Percentiles rank a stretch among this genome's conserved stretches.
phyloP scores from a whole-genome alignment of 2,329 filamentous ascomycete genomes.

The Colletotrichum theobromicola region DNA sequence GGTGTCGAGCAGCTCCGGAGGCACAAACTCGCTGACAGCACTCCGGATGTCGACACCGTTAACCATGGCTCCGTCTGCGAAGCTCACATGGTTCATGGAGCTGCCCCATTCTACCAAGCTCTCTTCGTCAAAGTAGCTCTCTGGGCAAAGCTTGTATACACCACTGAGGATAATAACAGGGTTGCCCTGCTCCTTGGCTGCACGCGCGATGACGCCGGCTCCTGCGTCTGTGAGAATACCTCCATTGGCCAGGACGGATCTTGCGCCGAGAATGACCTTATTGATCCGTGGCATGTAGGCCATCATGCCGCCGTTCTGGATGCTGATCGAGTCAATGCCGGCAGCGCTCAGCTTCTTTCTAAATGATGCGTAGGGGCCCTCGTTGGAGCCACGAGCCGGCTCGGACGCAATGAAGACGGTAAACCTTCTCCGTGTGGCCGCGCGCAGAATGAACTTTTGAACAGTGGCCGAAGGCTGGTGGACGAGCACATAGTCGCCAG shows the following conservation, averaged over 20 bases:
- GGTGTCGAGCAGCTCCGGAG: conserved; percentile 75
- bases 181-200: conserved; percentile 81
- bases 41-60: conserved; percentile 79
- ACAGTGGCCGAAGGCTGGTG: conserved; percentile 87
- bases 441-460: conserved; percentile 86
- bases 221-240: conserved; percentile 84
- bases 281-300: conserved; percentile 95
- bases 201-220: conserved; percentile 81
- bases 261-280: conserved; percentile 91
- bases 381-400: conserved; percentile 45
- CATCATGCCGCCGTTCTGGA: conserved; percentile 85
- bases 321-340: conserved; percentile 82
- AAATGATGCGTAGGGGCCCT: conserved; percentile 59
- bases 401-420: conserved; percentile 85
- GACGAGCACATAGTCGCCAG: conserved; percentile 90
- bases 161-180: conserved; percentile 89
- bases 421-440: conserved; percentile 88
- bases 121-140: conserved; percentile 84
- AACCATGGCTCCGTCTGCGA: conserved; percentile 80
- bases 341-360: conserved; percentile 78
- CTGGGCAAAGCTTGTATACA: conserved; percentile 91
- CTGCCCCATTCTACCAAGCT: conserved; percentile 87
- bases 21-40: conserved; percentile 82
- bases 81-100: conserved; percentile 76
- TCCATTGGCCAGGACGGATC: conserved; percentile 87